Evolutionary conservation across 768 basidiomycete species (phyloP).

Genomic region (Kockovaella imperatae): DNA sequence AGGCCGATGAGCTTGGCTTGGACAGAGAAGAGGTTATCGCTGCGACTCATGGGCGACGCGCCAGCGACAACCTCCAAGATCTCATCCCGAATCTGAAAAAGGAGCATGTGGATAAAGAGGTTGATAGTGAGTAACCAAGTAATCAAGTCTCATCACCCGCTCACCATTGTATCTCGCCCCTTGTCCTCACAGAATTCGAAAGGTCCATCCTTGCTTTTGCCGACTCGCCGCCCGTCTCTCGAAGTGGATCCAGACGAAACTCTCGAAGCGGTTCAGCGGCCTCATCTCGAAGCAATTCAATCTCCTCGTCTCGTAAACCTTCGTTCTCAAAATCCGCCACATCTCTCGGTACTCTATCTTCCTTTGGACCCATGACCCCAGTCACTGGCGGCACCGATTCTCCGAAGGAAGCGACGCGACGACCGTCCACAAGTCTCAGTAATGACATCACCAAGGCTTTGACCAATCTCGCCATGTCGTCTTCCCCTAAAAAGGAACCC

Average conservation of each 20-base stretch:
- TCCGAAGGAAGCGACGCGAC: too few relatives aligned
- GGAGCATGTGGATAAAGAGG: slow-evolving; percentile 24
- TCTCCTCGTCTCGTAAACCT: slow-evolving; percentile 2
- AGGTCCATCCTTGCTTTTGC: slow-evolving; percentile 27
- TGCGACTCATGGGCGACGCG: slow-evolving; percentile 70
- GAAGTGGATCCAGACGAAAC: too few relatives aligned
- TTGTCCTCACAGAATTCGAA: slow-evolving; percentile 17
- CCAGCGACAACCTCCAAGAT: slow-evolving; percentile 61
- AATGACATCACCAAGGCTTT: slow-evolving; percentile 6
- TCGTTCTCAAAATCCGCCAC: not conserved
- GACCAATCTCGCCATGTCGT: slow-evolving; percentile 8
- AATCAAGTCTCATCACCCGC: not conserved
- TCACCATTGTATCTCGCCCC: not conserved
- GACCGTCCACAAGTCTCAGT: slow-evolving; percentile 3
- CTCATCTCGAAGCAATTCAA: slow-evolving; percentile 4
- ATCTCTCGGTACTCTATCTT: slow-evolving; percentile 7
- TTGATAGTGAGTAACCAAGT: slow-evolving; percentile 26
- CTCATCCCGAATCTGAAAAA: slow-evolving; percentile 38
- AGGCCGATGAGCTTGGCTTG: slow-evolving; percentile 61
- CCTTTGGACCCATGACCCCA: slow-evolving; percentile 18
- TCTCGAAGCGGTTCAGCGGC: slow-evolving; percentile 9
- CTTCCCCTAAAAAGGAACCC: slow-evolving; percentile 1
- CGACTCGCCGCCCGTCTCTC: slow-evolving; percentile 26
- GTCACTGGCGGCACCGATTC: slow-evolving; percentile 7
- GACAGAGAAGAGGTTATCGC: slow-evolving; percentile 62